These are phyloP conservation scores for Begonia loranthoides DNA, from an alignment of 306 rosid genomes.

Conservation along the genomic window DNA sequence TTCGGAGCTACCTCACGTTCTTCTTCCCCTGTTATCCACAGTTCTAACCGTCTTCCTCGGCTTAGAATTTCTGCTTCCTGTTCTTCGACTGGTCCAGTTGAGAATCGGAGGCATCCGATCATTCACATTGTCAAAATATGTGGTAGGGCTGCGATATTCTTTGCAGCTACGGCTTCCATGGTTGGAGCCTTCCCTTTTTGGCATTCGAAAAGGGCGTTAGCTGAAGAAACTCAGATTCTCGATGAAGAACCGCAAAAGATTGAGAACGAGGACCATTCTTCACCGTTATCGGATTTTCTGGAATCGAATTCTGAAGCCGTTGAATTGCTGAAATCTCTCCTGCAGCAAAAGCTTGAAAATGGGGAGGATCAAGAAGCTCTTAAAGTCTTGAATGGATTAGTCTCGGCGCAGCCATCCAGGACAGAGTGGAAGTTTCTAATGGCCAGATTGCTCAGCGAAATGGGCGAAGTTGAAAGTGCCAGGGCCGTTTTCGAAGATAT, in stretches of 20 bases:
- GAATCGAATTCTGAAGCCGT: slow-evolving; percentile 46
- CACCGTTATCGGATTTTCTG: slow-evolving; percentile 45
- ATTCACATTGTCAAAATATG: slow-evolving; percentile 24
- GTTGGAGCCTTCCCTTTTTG: slow-evolving; percentile 24
- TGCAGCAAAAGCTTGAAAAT: slow-evolving; percentile 65
- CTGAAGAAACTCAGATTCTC: slow-evolving; percentile 15
- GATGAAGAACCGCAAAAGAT: slow-evolving; percentile 5
- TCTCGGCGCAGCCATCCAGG: slow-evolving; percentile 41
- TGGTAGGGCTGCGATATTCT: slow-evolving; percentile 48
- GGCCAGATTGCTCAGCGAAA: slow-evolving; percentile 43
- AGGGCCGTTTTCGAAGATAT: slow-evolving; percentile 53
- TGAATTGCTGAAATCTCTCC: slow-evolving; percentile 51
- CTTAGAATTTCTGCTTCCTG: slow-evolving; percentile 28
- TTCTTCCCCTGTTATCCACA: slow-evolving; percentile 4
- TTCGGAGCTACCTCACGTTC: slow-evolving; percentile 10
- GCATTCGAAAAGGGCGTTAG: slow-evolving; percentile 32
- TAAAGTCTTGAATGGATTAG: slow-evolving; percentile 35
- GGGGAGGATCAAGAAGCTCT: slow-evolving; percentile 69
- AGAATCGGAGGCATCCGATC: slow-evolving; percentile 8
- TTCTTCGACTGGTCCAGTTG: slow-evolving; percentile 3
- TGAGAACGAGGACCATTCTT: slow-evolving; percentile 7
- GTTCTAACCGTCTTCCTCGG: slow-evolving; percentile 7
- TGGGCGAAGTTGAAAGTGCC: slow-evolving; percentile 36
- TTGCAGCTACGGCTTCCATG: slow-evolving; percentile 33
- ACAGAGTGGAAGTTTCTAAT: slow-evolving; percentile 70